Evolutionary conservation across 2,329 filamentous ascomycete species (phyloP).

Genomic region (Coniochaeta sp.): DNA sequence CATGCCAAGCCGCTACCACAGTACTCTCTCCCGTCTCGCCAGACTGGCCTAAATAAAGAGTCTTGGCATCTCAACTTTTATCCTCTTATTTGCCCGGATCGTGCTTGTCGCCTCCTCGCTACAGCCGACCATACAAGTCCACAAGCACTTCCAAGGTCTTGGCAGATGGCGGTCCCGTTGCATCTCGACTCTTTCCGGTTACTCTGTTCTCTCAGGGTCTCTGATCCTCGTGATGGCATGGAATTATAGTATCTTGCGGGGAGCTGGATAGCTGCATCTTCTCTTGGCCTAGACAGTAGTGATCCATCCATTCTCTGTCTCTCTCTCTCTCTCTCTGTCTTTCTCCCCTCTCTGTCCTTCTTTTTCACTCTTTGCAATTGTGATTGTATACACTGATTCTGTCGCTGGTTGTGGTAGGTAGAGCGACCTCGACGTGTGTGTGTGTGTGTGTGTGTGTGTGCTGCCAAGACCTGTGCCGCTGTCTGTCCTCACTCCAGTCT

Average conservation of each 20-base stretch:
- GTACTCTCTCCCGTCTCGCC: not conserved
- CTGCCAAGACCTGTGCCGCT: not conserved
- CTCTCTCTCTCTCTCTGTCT: not conserved
- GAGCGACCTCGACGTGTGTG: not conserved
- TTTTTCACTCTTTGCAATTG: not conserved
- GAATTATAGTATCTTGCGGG: not conserved
- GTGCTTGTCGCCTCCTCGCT: not conserved
- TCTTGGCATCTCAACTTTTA: conserved; percentile 1
- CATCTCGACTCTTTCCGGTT: not conserved
- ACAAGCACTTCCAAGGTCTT: no score
- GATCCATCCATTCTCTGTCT: not conserved
- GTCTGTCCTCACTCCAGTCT: not conserved
- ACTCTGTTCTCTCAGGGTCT: not conserved
- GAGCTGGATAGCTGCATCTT: not conserved
- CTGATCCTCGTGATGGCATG: not conserved
- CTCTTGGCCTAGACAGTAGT: not conserved
- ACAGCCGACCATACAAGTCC: no score
- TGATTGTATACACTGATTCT: not conserved
- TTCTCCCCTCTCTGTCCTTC: no score
- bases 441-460: not conserved
- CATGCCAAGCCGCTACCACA: not conserved
- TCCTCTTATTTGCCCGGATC: not conserved
- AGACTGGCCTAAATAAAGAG: not conserved
- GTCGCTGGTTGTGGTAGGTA: no score
- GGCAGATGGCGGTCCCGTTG: not conserved